Evolutionary conservation across 78 protist genomes (phyloP), one percentile per base, ranked within the genome.

Genomic region (Bigelowiella natans): DNA sequence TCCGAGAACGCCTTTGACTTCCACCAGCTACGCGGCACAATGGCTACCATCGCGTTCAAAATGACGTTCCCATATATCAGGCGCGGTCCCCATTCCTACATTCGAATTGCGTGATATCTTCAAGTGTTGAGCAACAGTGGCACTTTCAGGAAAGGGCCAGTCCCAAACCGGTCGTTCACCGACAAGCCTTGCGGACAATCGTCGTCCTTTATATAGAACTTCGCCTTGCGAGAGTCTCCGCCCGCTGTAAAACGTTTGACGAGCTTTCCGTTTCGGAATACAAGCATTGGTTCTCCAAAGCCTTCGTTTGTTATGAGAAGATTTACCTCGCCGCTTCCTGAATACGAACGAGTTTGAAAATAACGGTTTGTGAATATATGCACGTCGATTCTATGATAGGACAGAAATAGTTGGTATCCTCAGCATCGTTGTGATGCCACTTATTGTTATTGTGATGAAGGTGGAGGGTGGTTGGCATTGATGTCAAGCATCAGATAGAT

Each of bases 1-100:
- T 88, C 36, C 28, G 83, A 88, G 2, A 88, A 88, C 18, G 34
- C 1, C 0, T 3, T 39, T n/a, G 82, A 39, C 37, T 0, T 1
- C 90, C 90, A 88, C 83, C 63, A 39, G 38, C 28, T 1, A 0
- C 63, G 18, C 82, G 90, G 90, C 1, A 51, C 83, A 0, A 26
- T 30, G 82, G 36, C 2, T 0, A 39, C 63, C 37, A 88, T 1
- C 38, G 31, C 1, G 34, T 31, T 34, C 82, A 88, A 39, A 7
- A 88, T 34, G n/a, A 7, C 0, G 34, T 88, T 88, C 73, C 88
- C 90, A 88, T 7, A 88, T 30, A 30, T 38, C 90, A n/a, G 90
- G 90, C 28, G 90, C 90, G 11, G 90, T 88, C 38, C 90, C 90
- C 90, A 88, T 88, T 2, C 90, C 83, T n/a, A 88, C 90, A n/a